Base-by-base conservation (phyloP, 345 rosid species). In the Salix dunnii region DNA sequence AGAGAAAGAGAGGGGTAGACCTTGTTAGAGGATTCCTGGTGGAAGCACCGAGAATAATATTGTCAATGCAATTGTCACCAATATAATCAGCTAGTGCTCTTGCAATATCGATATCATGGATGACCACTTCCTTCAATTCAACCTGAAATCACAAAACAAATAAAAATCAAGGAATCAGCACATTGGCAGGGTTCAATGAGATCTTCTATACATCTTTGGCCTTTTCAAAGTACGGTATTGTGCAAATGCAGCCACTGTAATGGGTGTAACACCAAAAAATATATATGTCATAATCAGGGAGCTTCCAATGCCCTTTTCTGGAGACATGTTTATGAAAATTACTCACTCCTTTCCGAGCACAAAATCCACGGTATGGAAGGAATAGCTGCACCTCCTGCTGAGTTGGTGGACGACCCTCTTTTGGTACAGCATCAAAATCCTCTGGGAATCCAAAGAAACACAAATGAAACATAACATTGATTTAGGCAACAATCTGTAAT, bases 321-420 rank as follows among this genome's bases (percentile, higher is more conserved):
- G 66, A 25, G 30, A 62, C 28, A 70, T 25, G 35, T 20, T 68
- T 9, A 77, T 49, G 14, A 70, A 16, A 12, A 73, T 61, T 2
- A 74, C 86, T 88, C 49, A 89, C 97, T 85, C 96, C 97, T 86
- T 89, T 90, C 46, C 94, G 83, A 66, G 93, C 90, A 36, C 92
- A 94, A 71, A 82, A 89, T 78, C 88, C 96, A 28, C 90, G 79
- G 69, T 67, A 92, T 14, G 93, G 94, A 76, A 90, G 91, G 84
- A 92, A 84, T 11, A 84, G 81, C 67, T 84, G 82, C 42, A 85
- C 69, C 72, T 94, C 97, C 14, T 84, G 84, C 55, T 83, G 78
- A 25, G 80, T 84, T 68, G 88, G 91, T 48, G 76, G 81, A 11
- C 89, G 88, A 61, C 83, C 87, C 42, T 81, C 89, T 78, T 77